Percentiles rank a stretch among this genome's conserved stretches.
Conservation (phyloP, 352 stramenopile genomes). For the Blastocystis sp. region DNA sequence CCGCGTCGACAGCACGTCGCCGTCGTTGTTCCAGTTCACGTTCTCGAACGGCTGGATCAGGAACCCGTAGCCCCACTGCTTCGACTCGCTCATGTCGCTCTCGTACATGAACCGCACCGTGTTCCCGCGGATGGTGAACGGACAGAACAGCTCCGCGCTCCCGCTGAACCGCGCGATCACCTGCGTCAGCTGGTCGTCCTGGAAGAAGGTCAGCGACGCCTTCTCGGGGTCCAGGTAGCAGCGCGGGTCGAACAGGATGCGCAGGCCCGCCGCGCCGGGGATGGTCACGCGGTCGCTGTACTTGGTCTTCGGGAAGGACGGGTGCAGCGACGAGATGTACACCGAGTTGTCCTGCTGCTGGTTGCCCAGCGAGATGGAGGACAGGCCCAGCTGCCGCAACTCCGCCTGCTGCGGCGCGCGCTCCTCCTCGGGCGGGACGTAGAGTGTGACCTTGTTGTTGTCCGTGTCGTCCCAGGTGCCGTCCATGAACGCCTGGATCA, state of each 20-base stretch:
- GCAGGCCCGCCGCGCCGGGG: conserved; percentile 44
- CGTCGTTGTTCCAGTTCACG: conserved; percentile 56
- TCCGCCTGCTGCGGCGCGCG: no score
- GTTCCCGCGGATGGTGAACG: conserved; percentile 62
- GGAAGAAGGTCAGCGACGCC: conserved; percentile 64
- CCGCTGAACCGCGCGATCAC: conserved; percentile 61
- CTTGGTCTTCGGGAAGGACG: conserved; percentile 34
- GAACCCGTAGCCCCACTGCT: conserved; percentile 67
- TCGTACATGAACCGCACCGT: conserved; percentile 49
- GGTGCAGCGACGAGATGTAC: conserved; percentile 60
- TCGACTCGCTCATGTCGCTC: not conserved
- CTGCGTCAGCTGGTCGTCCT: conserved; percentile 37
- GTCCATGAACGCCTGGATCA: conserved; percentile 64
- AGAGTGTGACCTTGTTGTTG: conserved; percentile 55
- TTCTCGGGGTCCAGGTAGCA: conserved; percentile 49
- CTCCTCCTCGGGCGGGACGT: conserved; percentile 26
- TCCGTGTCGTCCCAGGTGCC: conserved; percentile 61
- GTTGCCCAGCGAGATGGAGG: conserved; percentile 36
- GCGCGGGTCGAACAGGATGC: conserved; percentile 52
- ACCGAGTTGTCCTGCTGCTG: conserved; percentile 13
- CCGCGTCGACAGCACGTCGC: conserved; percentile 24
- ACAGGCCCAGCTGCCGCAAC: not conserved
- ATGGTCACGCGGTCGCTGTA: conserved; percentile 57
- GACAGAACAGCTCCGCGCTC: conserved; percentile 4
- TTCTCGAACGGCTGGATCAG: conserved; percentile 63